Conservation (phyloP, 495 filamentous ascomycete species). For the Tuber melanosporum region DNA sequence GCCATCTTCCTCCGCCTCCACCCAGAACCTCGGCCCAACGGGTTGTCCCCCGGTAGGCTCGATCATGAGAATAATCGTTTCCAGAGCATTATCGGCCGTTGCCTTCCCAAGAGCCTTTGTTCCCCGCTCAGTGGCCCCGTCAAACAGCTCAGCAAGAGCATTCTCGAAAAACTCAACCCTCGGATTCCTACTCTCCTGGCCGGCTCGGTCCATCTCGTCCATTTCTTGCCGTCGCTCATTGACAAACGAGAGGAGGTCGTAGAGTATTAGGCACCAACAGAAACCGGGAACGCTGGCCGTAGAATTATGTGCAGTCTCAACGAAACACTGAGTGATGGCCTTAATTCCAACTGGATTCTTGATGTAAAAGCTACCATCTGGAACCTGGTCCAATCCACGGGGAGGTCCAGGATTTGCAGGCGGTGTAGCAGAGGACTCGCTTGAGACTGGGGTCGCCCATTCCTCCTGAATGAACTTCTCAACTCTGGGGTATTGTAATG, state of each 20-base stretch:
- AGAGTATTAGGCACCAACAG: conserved; percentile 35
- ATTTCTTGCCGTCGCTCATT: conserved; percentile 21
- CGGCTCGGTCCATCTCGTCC: conserved; percentile 24
- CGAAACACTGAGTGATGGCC: conserved; percentile 33
- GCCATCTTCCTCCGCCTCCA: conserved; percentile 37
- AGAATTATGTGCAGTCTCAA: conserved; percentile 10
- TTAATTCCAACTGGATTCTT: conserved; percentile 32
- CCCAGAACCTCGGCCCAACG: conserved; percentile 26
- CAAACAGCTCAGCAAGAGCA: conserved; percentile 20
- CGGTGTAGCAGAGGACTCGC: conserved; percentile 34
- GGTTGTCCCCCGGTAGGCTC: conserved; percentile 31
- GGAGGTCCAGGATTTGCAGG: conserved; percentile 30
- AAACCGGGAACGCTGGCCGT: conserved; percentile 28
- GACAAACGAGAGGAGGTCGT: conserved; percentile 33
- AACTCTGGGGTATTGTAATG: conserved; percentile 59
- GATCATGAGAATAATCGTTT: conserved; percentile 33
- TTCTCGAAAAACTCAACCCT: conserved; percentile 34
- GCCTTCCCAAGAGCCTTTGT: conserved; percentile 21
- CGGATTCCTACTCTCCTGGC: conserved; percentile 23
- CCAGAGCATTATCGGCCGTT: conserved; percentile 20
- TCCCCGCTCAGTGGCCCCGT: conserved; percentile 24
- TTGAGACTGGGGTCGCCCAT: conserved; percentile 38
- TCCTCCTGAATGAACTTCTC: conserved; percentile 43
- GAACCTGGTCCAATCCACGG: conserved; percentile 11
- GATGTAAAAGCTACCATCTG: conserved; percentile 35